Conservation (phyloP, 768 basidiomycete species). For the Nidularia sp. region DNA sequence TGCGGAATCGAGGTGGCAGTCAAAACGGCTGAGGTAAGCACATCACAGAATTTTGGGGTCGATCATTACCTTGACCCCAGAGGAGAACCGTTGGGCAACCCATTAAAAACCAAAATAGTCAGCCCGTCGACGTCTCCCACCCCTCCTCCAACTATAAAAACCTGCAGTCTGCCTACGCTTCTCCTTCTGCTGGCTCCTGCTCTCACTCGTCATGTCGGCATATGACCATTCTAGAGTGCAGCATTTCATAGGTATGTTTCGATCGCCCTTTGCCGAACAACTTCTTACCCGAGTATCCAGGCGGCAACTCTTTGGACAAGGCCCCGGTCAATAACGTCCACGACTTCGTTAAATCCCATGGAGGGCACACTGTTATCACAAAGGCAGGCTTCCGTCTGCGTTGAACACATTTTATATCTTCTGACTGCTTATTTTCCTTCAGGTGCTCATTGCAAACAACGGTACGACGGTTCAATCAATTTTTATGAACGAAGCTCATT, state of each 20-base stretch:
- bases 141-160: conserved; percentile 7
- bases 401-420: conserved; percentile 2
- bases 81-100: conserved; percentile 3
- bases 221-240: conserved; percentile 54
- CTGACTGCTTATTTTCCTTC: conserved; percentile 3
- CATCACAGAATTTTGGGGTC: conserved; percentile 38
- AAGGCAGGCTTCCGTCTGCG: conserved; percentile 45
- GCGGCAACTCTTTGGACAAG: conserved; percentile 87
- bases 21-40: conserved; percentile 22
- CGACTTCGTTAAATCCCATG: conserved; percentile 88
- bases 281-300: conserved; percentile 34
- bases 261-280: conserved; percentile 7
- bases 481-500: conserved; percentile 10
- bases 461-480: conserved; percentile 40
- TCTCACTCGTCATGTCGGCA: conserved; percentile 35
- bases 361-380: conserved; percentile 97
- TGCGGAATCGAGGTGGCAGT: neutral
- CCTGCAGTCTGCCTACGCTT: conserved; percentile 1
- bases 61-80: conserved; percentile 40
- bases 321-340: conserved; percentile 75
- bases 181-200: conserved; percentile 11
- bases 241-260: conserved; percentile 44
- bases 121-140: conserved; percentile 7
- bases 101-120: conserved; percentile 11
- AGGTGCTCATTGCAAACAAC: conserved; percentile 99